Evolutionary conservation across 441 rosid species (phyloP), one percentile per base, ranked within the genome.

Genomic region (Pelargonium fulgidum): DNA sequence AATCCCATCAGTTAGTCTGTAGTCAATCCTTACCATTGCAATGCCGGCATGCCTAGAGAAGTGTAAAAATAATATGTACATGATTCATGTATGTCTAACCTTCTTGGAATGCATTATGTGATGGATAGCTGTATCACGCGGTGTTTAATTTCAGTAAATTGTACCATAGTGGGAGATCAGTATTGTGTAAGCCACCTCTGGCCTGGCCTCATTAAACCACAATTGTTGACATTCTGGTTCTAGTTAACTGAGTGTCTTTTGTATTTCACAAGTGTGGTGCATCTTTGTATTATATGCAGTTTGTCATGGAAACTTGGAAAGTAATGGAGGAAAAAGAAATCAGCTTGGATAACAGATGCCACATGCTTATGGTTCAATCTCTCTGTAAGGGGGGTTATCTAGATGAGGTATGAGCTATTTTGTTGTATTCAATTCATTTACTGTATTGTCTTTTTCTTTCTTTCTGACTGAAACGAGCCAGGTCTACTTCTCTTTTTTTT

Each of bases 221-320:
- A 44, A 17, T 20, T 10, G 11, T 22, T 22, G n/a, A 14, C 1
- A 9, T 39, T 42, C 29, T 58, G 14, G 29, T 61, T 41, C 36
- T 65, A 16, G 24, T 16, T 20, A 62, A 14, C 58, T 36, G 36
- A 66, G 69, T 39, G 33, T 12, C 16, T 70, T 59, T 71, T 76
- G 61, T 69, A 71, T 62, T 7, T 45, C 64, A 66, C 42, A 45
- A 59, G 64, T 64, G 72, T 19, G 69, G 52, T 19, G 20, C 50
- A 70, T 75, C 58, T 74, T 71, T 71, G 70, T 75, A 74, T 74
- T 67, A 29, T 71, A 68, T 77, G 72, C 85, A 93, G 98, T 91
- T 93, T 86, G 95, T 81, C 74, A 76, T 93, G 90, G 96, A 91
- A 81, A 91, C 92, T 65, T 91, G 91, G 89, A 82, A 75, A 73